Percentiles rank a stretch among this genome's conserved stretches.
phyloP scores from a whole-genome alignment of 108 stramenopile species.

The Nitzschia sp. region DNA sequence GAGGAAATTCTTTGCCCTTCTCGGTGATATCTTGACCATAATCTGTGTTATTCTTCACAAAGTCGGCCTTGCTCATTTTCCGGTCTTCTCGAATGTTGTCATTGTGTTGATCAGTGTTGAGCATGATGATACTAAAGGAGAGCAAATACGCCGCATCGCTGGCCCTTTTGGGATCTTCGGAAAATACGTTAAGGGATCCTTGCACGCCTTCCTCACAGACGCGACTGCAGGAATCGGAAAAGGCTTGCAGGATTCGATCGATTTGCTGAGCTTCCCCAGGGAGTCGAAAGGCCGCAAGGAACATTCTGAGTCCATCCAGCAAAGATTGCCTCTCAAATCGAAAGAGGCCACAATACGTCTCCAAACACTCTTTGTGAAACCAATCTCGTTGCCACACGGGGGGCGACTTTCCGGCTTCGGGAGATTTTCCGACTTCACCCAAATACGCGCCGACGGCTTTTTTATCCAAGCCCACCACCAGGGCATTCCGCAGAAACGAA shows the following conservation, averaged over 20 bases:
- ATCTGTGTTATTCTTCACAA: slow-evolving; percentile 89
- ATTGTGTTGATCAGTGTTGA: slow-evolving; percentile 98
- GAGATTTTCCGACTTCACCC: slow-evolving; percentile 81
- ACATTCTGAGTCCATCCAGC: slow-evolving; percentile 90
- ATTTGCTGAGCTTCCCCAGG: slow-evolving; percentile 95
- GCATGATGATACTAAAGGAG: slow-evolving; percentile 96
- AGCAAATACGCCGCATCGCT: slow-evolving; percentile 93
- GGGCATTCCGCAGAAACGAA: slow-evolving; percentile 82
- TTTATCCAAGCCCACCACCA: slow-evolving; percentile 89
- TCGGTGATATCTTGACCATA: slow-evolving; percentile 93
- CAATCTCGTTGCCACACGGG: slow-evolving; percentile 76
- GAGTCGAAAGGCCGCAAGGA: slow-evolving; percentile 90
- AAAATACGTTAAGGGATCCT: slow-evolving; percentile 64
- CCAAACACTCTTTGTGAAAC: slow-evolving; percentile 89
- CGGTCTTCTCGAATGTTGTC: slow-evolving; percentile 92
- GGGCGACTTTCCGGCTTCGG: slow-evolving; percentile 55
- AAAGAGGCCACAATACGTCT: slow-evolving; percentile 77
- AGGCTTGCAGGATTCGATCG: slow-evolving; percentile 88
- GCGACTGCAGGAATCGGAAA: slow-evolving; percentile 80
- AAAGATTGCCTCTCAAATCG: slow-evolving; percentile 81
- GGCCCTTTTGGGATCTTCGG: slow-evolving; percentile 79
- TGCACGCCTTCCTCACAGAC: slow-evolving; percentile 75
- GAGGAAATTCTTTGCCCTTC: slow-evolving; percentile 76
- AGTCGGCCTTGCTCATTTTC: slow-evolving; percentile 90
- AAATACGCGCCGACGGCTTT: slow-evolving; percentile 87